Conservation (phyloP, 345 rosid genomes). For the Citrus trifoliata region DNA sequence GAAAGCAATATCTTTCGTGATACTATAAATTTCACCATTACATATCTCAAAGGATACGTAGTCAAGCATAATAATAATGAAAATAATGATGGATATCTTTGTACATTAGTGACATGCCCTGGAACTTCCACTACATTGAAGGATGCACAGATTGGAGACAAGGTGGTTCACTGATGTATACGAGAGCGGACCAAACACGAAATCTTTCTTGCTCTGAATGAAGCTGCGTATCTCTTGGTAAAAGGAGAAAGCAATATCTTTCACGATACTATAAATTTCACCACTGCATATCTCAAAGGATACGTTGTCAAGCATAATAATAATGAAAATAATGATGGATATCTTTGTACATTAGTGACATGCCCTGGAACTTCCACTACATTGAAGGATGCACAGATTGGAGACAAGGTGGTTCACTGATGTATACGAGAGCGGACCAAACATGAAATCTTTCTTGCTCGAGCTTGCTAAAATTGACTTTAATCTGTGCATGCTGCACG, state of each 20-base stretch:
- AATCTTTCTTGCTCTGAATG: slow-evolving; percentile 1
- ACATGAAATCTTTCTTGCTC: no score
- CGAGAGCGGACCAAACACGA: no score
- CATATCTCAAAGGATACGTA: neutral
- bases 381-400: neutral
- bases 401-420: slow-evolving; percentile 51
- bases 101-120: neutral
- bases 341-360: neutral
- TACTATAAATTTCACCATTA: no score
- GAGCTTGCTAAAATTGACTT: no score
- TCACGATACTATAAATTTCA: no score
- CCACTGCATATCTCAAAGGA: neutral
- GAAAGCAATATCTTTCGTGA: no score
- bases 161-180: slow-evolving; percentile 37
- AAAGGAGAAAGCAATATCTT: neutral
- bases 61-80: neutral
- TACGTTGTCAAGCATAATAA: neutral
- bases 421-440: no score
- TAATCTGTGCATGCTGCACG: no score
- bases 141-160: slow-evolving; percentile 28
- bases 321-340: neutral
- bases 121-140: no score
- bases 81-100: neutral
- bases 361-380: no score
- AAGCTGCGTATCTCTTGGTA: slow-evolving; percentile 11